A percentile compares a stretch with the other conserved stretches of the same genome.
These are phyloP conservation scores for Vitellaria paradoxa DNA, from an alignment of 179 eudicot genomes.

Conservation along the genomic window DNA sequence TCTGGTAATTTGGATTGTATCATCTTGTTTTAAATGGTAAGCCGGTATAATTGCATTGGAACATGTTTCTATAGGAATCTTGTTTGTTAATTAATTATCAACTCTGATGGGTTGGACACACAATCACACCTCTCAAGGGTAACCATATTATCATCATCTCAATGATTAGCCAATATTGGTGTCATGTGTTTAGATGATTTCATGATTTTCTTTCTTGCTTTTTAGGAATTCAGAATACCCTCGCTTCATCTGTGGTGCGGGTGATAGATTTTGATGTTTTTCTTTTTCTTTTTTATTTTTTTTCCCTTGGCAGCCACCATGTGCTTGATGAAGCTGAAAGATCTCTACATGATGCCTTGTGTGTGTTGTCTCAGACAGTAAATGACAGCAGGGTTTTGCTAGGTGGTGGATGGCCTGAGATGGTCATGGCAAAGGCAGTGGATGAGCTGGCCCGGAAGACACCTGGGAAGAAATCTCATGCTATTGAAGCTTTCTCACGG, in stretches of 20 bases:
- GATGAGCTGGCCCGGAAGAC: slow-evolving; percentile 94
- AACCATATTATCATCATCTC: neutral
- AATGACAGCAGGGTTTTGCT: slow-evolving; percentile 87
- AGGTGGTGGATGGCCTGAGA: slow-evolving; percentile 99
- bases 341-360: slow-evolving; percentile 93
- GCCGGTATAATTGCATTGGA: neutral
- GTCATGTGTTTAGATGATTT: neutral
- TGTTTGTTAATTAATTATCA: neutral
- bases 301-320: slow-evolving; percentile 60
- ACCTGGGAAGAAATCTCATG: slow-evolving; percentile 97
- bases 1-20: slow-evolving; percentile 7
- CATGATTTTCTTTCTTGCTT: neutral
- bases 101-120: neutral
- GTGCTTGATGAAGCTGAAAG: slow-evolving; percentile 99
- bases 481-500: slow-evolving; percentile 93
- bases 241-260: neutral
- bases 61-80: neutral
- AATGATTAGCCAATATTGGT: neutral
- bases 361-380: slow-evolving; percentile 95
- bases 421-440: slow-evolving; percentile 94
- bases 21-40: neutral
- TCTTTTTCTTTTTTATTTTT: neutral
- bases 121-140: neutral
- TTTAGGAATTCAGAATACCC: neutral
- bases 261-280: neutral